Evolutionary conservation across 2,329 filamentous ascomycete species (phyloP).

Genomic region (Arthrobotrys pseudoclavata): DNA sequence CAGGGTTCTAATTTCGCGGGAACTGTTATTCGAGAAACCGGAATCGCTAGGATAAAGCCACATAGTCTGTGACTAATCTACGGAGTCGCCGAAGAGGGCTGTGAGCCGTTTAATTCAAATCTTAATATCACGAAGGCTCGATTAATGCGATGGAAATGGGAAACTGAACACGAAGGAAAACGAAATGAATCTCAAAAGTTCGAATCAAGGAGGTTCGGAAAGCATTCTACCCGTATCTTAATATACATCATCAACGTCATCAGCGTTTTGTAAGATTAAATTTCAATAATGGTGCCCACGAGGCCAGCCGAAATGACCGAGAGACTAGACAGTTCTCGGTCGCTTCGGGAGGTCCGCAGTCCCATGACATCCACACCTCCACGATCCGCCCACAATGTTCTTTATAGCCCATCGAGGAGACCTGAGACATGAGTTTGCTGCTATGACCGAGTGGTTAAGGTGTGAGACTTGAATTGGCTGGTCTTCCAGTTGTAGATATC

Average conservation of each 20-base stretch:
- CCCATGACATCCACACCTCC: not conserved
- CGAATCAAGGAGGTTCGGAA: not conserved
- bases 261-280: slow-evolving; percentile 22
- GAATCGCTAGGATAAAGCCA: slow-evolving; percentile 34
- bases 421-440: slow-evolving; percentile 42
- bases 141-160: not conserved
- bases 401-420: not conserved
- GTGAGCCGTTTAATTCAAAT: slow-evolving; percentile 31
- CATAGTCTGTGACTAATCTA: slow-evolving; percentile 17
- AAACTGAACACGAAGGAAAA: not conserved
- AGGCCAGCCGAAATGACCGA: slow-evolving; percentile 40
- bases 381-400: not conserved
- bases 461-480: slow-evolving; percentile 58
- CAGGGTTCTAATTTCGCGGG: slow-evolving; percentile 7
- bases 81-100: slow-evolving; percentile 43
- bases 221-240: slow-evolving; percentile 14
- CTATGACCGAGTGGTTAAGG: slow-evolving; percentile 61
- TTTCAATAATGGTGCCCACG: slow-evolving; percentile 9
- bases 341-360: slow-evolving; percentile 24
- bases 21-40: slow-evolving; percentile 6
- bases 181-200: not conserved
- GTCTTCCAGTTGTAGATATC: slow-evolving; percentile 37
- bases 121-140: slow-evolving; percentile 4
- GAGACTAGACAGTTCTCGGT: slow-evolving; percentile 9
- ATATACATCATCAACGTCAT: slow-evolving; percentile 23